phyloP scores from a whole-genome alignment of 371 early-diverging fungal genomes.

The Mucor circinelloides region DNA sequence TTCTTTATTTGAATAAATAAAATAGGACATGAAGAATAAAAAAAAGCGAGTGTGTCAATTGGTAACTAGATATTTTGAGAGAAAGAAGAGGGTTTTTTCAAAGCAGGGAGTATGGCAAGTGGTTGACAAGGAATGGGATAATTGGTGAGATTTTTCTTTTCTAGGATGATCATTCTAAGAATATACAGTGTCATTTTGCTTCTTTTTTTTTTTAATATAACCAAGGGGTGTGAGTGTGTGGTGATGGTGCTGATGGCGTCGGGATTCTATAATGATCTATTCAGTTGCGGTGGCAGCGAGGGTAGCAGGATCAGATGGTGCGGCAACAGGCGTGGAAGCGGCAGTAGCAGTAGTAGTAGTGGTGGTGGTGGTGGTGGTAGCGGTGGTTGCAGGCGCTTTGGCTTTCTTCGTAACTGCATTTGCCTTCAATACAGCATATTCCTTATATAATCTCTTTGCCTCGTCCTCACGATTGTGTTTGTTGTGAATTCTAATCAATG shows the following conservation, averaged over 20 bases:
- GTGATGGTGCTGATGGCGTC: not conserved
- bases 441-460: constrained; percentile 30
- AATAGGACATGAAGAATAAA: not conserved
- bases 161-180: not conserved
- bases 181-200: not conserved
- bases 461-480: constrained; percentile 39
- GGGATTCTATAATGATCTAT: not conserved
- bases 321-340: not conserved
- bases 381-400: not conserved
- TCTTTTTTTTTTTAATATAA: not conserved
- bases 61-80: not conserved
- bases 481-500: constrained; percentile 41
- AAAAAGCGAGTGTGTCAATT: not conserved
- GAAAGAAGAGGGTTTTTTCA: not conserved
- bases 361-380: not conserved
- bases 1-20: not conserved
- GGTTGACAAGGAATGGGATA: not conserved
- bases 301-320: not conserved
- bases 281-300: not conserved
- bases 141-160: not conserved
- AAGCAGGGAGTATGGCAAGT: not conserved
- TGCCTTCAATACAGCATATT: constrained; percentile 13
- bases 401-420: not conserved
- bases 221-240: not conserved
- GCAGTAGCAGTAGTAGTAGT: not conserved